phyloP scores from a whole-genome alignment of 495 filamentous ascomycete species.

The Penicillium arizonense region DNA sequence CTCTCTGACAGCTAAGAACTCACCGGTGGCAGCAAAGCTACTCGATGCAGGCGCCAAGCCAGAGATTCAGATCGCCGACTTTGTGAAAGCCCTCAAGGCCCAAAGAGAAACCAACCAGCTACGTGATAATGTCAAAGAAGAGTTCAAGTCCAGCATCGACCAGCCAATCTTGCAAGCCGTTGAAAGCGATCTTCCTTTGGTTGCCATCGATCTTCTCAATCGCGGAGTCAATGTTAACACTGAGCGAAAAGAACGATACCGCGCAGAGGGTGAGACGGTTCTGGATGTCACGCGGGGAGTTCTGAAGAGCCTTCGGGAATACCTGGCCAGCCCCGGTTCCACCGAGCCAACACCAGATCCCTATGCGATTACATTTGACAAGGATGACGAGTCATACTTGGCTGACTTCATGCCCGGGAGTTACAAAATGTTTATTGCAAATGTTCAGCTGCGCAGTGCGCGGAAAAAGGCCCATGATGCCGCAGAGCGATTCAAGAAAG shows the following conservation, averaged over 20 bases:
- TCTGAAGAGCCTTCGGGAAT: conserved; percentile 45
- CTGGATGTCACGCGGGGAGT: conserved; percentile 42
- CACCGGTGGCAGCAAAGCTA: conserved; percentile 36
- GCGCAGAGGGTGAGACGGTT: not conserved
- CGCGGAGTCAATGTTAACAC: conserved; percentile 59
- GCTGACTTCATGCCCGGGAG: conserved; percentile 40
- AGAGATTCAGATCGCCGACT: conserved; percentile 35
- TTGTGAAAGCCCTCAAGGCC: conserved; percentile 34
- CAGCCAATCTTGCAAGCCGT: conserved; percentile 65
- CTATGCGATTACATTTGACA: conserved; percentile 19
- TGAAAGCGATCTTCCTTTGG: conserved; percentile 41
- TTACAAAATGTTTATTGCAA: conserved; percentile 51
- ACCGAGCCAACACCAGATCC: not conserved
- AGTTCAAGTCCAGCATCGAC: conserved; percentile 33
- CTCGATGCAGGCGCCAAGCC: conserved; percentile 44
- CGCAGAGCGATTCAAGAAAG: not conserved
- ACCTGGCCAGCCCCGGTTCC: conserved; percentile 11
- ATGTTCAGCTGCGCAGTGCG: conserved; percentile 10
- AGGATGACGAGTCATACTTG: conserved; percentile 42
- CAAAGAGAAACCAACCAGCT: not conserved
- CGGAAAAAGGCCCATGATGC: conserved; percentile 8
- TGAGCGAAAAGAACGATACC: conserved; percentile 34
- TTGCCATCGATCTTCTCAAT: conserved; percentile 55
- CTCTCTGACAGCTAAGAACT: conserved; percentile 40
- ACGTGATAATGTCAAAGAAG: conserved; percentile 28